A percentile compares a stretch with the other conserved stretches of the same genome.
phyloP scores from a whole-genome alignment of 495 filamentous ascomycete genomes.

The Apiosordaria backusii region DNA sequence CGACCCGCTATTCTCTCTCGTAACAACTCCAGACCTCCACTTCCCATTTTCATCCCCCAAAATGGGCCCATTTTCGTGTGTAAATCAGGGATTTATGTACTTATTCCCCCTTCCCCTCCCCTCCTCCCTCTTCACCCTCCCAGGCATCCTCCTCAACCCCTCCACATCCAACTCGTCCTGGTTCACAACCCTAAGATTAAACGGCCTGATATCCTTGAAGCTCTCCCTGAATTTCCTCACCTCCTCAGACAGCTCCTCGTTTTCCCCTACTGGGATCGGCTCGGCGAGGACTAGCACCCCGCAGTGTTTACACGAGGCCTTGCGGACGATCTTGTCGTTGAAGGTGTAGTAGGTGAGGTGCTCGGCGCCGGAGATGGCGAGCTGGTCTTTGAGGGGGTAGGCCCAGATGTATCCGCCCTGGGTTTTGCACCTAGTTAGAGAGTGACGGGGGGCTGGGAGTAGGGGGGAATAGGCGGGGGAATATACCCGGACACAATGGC shows the following conservation, averaged over 20 bases:
- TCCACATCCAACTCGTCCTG: conserved; percentile 27
- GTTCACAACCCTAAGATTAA: conserved; percentile 37
- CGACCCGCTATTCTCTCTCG: too few species aligned
- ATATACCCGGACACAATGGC: conserved; percentile 39
- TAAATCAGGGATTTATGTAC: conserved; percentile 38
- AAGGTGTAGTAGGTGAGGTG: conserved; percentile 38
- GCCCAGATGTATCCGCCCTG: conserved; percentile 34
- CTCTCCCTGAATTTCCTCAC: conserved; percentile 8
- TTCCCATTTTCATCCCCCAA: too few species aligned
- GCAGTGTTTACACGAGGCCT: conserved; percentile 46
- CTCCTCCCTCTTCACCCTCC: conserved; percentile 28
- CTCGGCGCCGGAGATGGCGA: conserved; percentile 32
- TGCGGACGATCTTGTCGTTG: conserved; percentile 23
- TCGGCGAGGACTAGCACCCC: conserved; percentile 33
- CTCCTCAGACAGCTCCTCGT: conserved; percentile 25
- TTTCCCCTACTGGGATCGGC: conserved; percentile 20
- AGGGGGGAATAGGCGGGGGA: neutral
- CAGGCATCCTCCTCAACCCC: conserved; percentile 21
- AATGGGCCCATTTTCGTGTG: too few species aligned
- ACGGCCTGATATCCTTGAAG: conserved; percentile 7
- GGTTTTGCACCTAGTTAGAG: conserved; percentile 2
- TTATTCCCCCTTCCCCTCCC: conserved; percentile 19
- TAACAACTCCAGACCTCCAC: too few species aligned
- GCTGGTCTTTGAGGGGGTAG: conserved; percentile 33
- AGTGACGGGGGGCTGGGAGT: neutral